Percentiles rank a stretch among this genome's conserved stretches.
phyloP scores from a whole-genome alignment of 2,329 filamentous ascomycete genomes.

The Tolypocladium sp. region DNA sequence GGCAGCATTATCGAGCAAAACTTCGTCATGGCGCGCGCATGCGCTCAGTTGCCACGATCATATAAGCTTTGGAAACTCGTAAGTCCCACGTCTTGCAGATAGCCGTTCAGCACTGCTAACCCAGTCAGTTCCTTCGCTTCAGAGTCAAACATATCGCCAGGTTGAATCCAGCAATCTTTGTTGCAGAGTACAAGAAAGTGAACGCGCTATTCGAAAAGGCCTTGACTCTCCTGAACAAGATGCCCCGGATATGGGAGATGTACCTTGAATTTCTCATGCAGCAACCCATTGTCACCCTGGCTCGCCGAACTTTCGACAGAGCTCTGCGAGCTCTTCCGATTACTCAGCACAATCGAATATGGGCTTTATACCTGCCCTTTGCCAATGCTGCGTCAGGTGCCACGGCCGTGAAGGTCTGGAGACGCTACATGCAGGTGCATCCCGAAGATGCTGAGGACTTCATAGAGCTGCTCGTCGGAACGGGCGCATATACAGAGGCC shows the following conservation, averaged over 20 bases:
- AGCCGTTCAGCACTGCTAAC: slow-evolving; percentile 3
- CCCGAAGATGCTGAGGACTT: slow-evolving; percentile 94
- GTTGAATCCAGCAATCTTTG: slow-evolving; percentile 73
- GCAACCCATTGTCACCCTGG: slow-evolving; percentile 84
- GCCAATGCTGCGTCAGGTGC: slow-evolving; percentile 83
- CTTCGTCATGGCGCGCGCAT: slow-evolving; percentile 81
- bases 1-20: slow-evolving; percentile 80
- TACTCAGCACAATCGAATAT: slow-evolving; percentile 92
- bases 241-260: slow-evolving; percentile 98
- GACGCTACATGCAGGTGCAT: slow-evolving; percentile 92
- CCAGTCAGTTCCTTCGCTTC: slow-evolving; percentile 67
- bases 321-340: slow-evolving; percentile 85
- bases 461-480: slow-evolving; percentile 77
- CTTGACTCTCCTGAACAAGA: slow-evolving; percentile 91
- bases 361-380: slow-evolving; percentile 84
- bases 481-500: slow-evolving; percentile 81
- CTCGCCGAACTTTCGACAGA: slow-evolving; percentile 82
- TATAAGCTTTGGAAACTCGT: slow-evolving; percentile 99
- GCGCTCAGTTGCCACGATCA: slow-evolving; percentile 78
- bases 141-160: slow-evolving; percentile 72
- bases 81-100: slow-evolving; percentile 13
- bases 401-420: slow-evolving; percentile 89
- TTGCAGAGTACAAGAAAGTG: slow-evolving; percentile 80
- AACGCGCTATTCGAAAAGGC: slow-evolving; percentile 92
- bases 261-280: slow-evolving; percentile 84